phyloP scores from a whole-genome alignment of 306 rosid species.

The Dryas drummondii region DNA sequence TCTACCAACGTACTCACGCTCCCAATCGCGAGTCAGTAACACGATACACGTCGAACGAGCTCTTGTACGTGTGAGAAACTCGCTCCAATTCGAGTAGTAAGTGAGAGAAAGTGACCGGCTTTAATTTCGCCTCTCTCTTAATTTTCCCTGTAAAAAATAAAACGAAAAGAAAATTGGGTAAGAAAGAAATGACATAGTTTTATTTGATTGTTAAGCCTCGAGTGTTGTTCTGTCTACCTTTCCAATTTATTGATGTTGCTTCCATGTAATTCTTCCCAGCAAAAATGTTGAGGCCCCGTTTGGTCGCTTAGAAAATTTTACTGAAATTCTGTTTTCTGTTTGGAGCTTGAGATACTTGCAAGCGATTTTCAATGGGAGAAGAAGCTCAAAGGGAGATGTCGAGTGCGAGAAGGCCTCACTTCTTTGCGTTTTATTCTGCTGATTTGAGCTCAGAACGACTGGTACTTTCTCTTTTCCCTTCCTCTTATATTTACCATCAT shows the following conservation, averaged over 20 bases:
- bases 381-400: slow-evolving; percentile 40
- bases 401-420: slow-evolving; percentile 65
- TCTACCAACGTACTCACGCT: too few species aligned
- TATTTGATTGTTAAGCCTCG: neutral
- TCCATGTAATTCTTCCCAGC: neutral
- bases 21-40: too few species aligned
- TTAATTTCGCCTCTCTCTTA: neutral
- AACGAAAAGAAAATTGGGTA: neutral
- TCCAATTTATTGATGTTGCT: neutral
- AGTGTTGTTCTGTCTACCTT: neutral
- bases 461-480: slow-evolving; percentile 35
- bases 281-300: slow-evolving; percentile 17
- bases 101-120: slow-evolving; percentile 9
- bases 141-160: neutral
- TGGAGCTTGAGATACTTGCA: neutral
- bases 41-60: neutral
- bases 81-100: neutral
- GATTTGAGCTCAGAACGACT: slow-evolving; percentile 52
- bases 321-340: slow-evolving; percentile 3
- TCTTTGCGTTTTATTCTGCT: slow-evolving; percentile 66
- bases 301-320: slow-evolving; percentile 27
- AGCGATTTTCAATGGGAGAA: slow-evolving; percentile 41
- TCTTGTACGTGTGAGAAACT: neutral
- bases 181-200: neutral
- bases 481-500: neutral